Conservation (phyloP, 805 yeast species). For the Clavispora vitiphila region DNA sequence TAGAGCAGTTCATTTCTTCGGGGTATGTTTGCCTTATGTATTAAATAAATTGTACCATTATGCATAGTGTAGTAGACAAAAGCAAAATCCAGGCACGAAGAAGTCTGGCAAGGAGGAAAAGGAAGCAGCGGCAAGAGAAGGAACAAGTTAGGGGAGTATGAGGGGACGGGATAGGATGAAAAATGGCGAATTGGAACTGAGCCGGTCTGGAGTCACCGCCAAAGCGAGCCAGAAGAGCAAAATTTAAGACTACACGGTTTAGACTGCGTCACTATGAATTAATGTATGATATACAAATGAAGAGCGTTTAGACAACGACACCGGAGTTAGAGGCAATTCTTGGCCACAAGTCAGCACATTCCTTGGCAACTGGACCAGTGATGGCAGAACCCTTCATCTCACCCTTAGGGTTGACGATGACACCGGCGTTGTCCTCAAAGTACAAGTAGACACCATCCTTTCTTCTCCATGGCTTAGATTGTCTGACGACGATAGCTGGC, state of each 20-base stretch:
- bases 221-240: no score
- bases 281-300: slow-evolving; percentile 15
- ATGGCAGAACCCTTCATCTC: slow-evolving; percentile 99
- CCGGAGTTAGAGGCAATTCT: slow-evolving; percentile 99
- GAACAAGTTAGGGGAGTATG: no score
- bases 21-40: not conserved
- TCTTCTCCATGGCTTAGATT: slow-evolving; percentile 99
- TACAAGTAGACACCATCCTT: slow-evolving; percentile 99
- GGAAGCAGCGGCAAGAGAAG: no score
- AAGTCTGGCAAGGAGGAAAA: not conserved
- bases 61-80: no score
- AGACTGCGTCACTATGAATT: slow-evolving; percentile 11
- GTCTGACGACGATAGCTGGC: slow-evolving; percentile 99
- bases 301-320: slow-evolving; percentile 84
- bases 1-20: not conserved
- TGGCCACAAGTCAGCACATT: slow-evolving; percentile 99
- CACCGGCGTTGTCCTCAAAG: slow-evolving; percentile 99
- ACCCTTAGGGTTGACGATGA: slow-evolving; percentile 99
- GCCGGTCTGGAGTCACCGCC: no score
- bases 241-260: not conserved
- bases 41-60: not conserved
- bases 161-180: no score
- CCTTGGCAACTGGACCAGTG: slow-evolving; percentile 99
- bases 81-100: not conserved
- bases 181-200: no score